Conservation (phyloP, 805 yeast genomes). For the Cyberlindnera samutprakarnensis region DNA sequence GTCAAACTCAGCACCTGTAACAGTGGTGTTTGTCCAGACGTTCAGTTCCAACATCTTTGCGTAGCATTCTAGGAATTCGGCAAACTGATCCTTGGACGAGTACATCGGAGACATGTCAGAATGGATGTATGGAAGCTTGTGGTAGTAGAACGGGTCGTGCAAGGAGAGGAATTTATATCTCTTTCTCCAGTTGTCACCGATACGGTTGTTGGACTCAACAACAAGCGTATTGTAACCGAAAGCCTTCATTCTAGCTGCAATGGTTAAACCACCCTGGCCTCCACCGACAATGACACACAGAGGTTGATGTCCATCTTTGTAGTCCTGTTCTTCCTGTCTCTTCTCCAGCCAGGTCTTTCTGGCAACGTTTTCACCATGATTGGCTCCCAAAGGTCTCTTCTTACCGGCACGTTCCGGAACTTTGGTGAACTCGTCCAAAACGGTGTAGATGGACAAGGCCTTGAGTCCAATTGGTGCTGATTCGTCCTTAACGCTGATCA, state of each 20-base stretch:
- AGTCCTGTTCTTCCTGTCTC: conserved; percentile 24
- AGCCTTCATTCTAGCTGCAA: conserved; percentile 34
- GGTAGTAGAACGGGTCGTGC: conserved; percentile 39
- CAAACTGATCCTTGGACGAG: conserved; percentile 38
- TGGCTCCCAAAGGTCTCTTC: conserved; percentile 29
- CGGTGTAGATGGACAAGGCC: conserved; percentile 27
- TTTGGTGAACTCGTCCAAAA: conserved; percentile 26
- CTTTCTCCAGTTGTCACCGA: conserved; percentile 42
- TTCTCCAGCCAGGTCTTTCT: conserved; percentile 33
- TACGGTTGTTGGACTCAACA: conserved; percentile 28
- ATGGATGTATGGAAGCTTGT: conserved; percentile 32
- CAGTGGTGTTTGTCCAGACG: conserved; percentile 28
- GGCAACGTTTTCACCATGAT: conserved; percentile 31
- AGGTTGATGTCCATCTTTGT: conserved; percentile 30
- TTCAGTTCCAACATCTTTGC: conserved; percentile 34
- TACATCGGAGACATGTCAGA: conserved; percentile 35
- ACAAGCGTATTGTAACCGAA: conserved; percentile 34
- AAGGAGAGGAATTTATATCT: conserved; percentile 36
- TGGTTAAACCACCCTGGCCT: conserved; percentile 37
- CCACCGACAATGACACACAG: conserved; percentile 39
- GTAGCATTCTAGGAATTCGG: conserved; percentile 35
- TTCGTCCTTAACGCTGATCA: conserved; percentile 25
- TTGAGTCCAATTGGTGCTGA: conserved; percentile 24
- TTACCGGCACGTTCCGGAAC: conserved; percentile 27
- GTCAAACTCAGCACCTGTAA: conserved; percentile 26